Conservation (phyloP, 225 moss, liverwort and hornwort species). For the Asterella californica region DNA sequence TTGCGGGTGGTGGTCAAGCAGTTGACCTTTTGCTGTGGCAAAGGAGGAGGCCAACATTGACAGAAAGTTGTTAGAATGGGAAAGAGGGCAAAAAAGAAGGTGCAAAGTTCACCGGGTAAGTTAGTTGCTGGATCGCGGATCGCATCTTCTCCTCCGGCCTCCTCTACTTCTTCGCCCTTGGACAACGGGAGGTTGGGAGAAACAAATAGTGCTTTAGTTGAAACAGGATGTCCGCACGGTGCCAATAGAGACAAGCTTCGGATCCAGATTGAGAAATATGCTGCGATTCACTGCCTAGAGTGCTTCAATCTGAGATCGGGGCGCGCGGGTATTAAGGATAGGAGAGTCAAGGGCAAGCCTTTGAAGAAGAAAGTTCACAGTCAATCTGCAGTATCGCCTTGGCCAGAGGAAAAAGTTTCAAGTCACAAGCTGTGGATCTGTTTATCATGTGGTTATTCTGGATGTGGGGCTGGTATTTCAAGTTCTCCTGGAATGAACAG, state of each 20-base stretch:
- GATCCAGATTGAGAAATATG: conserved; percentile 31
- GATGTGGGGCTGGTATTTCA: conserved; percentile 36
- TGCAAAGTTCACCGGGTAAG: conserved; percentile 16
- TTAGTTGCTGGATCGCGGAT: conserved; percentile 19
- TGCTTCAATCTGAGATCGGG: conserved; percentile 39
- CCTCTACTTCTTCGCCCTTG: conserved; percentile 1
- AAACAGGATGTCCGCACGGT: conserved; percentile 26
- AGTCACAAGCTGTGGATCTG: conserved; percentile 56
- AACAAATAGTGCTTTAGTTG: neutral
- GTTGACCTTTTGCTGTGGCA: conserved; percentile 23
- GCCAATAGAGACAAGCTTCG: conserved; percentile 48
- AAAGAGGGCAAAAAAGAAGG: conserved; percentile 36
- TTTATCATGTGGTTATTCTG: conserved; percentile 57
- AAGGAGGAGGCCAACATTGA: conserved; percentile 31
- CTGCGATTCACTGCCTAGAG: conserved; percentile 42
- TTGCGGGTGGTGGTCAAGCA: neutral
- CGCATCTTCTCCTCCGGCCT: neutral
- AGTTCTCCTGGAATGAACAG: conserved; percentile 3
- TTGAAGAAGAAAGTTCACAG: conserved; percentile 29
- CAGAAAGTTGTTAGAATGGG: conserved; percentile 28
- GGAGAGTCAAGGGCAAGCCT: conserved; percentile 35
- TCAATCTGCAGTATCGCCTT: conserved; percentile 14
- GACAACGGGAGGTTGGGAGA: conserved; percentile 15
- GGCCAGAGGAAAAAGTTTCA: conserved; percentile 20
- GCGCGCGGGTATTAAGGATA: conserved; percentile 32